A percentile compares a stretch with the other conserved stretches of the same genome.
These are phyloP conservation scores for Orbilia ellipsospora DNA, from an alignment of 2,329 filamentous ascomycete species.

Conservation along the genomic window DNA sequence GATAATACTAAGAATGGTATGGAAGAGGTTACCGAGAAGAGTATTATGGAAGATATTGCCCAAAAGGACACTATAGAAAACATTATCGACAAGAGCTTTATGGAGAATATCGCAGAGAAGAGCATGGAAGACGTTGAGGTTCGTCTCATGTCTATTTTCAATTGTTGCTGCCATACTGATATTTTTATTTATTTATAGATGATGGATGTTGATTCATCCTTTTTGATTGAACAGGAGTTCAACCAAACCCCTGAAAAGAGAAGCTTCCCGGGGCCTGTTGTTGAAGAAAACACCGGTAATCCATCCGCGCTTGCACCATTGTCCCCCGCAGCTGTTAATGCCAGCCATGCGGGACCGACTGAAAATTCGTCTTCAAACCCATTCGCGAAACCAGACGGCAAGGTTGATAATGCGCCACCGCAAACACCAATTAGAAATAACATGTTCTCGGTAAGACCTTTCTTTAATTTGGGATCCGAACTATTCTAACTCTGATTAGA, in stretches of 20 bases:
- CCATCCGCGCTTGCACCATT: constrained; percentile 37
- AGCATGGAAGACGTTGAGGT: constrained; percentile 12
- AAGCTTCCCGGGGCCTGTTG: constrained; percentile 1
- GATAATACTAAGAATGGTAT: no score
- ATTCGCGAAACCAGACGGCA: constrained; percentile 1
- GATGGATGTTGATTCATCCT: constrained; percentile 26
- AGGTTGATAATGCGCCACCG: not conserved
- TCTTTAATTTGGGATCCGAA: not conserved
- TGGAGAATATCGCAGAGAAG: not conserved
- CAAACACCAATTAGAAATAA: constrained; percentile 21
- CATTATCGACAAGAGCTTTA: no score
- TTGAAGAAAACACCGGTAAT: constrained; percentile 4
- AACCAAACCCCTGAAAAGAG: constrained; percentile 34
- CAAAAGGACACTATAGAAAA: no score
- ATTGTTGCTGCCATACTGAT: constrained; percentile 1
- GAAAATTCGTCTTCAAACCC: not conserved
- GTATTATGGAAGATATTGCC: no score
- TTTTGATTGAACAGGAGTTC: constrained; percentile 25
- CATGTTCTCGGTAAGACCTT: constrained; percentile 14
- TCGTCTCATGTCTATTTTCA: not conserved
- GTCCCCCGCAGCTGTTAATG: constrained; percentile 50
- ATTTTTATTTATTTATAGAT: constrained; percentile 20
- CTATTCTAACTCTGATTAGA: constrained; percentile 7
- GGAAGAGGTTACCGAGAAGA: no score
- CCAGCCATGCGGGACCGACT: constrained; percentile 15